A percentile compares a stretch with the other conserved stretches of the same genome.
Conservation (phyloP, 805 yeast species). For the Candida vaughaniae region DNA sequence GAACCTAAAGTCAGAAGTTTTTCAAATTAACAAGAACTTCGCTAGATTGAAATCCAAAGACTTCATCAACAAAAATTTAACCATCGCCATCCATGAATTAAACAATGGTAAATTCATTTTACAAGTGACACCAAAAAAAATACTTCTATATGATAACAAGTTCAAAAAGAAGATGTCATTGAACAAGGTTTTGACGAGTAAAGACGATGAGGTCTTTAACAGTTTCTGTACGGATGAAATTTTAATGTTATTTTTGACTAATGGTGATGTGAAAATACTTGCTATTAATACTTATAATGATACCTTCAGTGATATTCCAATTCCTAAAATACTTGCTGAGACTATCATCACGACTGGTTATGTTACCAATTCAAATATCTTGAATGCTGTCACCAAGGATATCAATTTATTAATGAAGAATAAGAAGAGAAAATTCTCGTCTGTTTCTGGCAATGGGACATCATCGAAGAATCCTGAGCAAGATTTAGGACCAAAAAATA, state of each 20-base stretch:
- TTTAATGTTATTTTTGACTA: constrained; percentile 59
- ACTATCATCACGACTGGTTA: constrained; percentile 70
- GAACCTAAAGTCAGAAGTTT: constrained; percentile 65
- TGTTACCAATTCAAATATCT: constrained; percentile 46
- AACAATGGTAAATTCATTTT: constrained; percentile 57
- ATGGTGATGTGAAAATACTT: constrained; percentile 67
- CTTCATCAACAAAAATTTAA: constrained; percentile 61
- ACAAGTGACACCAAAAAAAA: constrained; percentile 69
- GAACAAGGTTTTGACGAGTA: constrained; percentile 31
- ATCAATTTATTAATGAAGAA: constrained; percentile 22
- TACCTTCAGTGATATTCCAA: constrained; percentile 30
- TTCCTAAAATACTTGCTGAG: constrained; percentile 41
- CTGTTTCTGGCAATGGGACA: constrained; percentile 4
- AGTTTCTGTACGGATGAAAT: constrained; percentile 64
- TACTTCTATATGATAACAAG: constrained; percentile 58
- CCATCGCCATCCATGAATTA: constrained; percentile 66
- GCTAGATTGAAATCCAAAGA: constrained; percentile 59
- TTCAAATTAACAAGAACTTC: constrained; percentile 61
- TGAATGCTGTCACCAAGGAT: constrained; percentile 32
- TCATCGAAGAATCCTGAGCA: constrained; percentile 6
- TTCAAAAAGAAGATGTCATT: constrained; percentile 55
- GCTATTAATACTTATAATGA: constrained; percentile 40
- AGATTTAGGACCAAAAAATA: constrained; percentile 28
- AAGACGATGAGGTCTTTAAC: constrained; percentile 51
- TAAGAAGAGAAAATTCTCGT: constrained; percentile 28